Conservation (phyloP, 2,329 filamentous ascomycete genomes). For the Aspergillus ruber region DNA sequence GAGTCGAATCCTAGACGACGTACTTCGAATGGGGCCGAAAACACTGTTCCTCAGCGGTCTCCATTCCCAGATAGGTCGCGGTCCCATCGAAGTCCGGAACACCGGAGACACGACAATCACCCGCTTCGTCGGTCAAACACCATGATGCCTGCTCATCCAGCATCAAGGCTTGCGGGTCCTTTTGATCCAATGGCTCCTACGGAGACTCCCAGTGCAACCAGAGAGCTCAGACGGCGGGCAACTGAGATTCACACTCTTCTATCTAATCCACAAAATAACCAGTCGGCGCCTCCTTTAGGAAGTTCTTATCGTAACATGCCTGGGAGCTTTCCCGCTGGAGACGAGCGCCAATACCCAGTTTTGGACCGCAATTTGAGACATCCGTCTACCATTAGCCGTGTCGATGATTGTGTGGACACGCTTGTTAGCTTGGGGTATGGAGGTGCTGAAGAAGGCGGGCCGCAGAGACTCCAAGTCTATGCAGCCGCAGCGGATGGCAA, state of each 20-base stretch:
- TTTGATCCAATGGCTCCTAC: conserved; percentile 14
- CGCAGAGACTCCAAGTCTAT: conserved; percentile 37
- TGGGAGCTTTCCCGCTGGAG: background rate
- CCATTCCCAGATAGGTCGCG: background rate
- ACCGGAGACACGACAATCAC: background rate
- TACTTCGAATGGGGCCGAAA: background rate
- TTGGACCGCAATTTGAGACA: background rate
- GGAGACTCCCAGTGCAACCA: background rate
- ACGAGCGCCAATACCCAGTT: background rate
- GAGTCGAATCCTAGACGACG: background rate
- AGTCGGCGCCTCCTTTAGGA: background rate
- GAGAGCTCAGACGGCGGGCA: conserved; percentile 20
- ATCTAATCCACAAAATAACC: background rate
- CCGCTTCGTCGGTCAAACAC: conserved; percentile 18
- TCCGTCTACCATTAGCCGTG: conserved; percentile 5
- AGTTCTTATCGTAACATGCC: background rate
- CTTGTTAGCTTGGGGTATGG: conserved; percentile 39
- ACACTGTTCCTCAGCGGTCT: background rate
- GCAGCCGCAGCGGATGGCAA: conserved; percentile 39
- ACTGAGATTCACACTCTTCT: conserved; percentile 20
- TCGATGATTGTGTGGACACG: conserved; percentile 34
- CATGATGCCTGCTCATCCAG: conserved; percentile 16
- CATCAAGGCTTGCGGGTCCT: conserved; percentile 17
- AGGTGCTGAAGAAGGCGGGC: conserved; percentile 26
- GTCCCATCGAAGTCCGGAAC: too few species aligned